Percentiles rank a stretch among this genome's conserved stretches.
phyloP scores from a whole-genome alignment of 768 basidiomycete genomes.

The Saitozyma sp. region DNA sequence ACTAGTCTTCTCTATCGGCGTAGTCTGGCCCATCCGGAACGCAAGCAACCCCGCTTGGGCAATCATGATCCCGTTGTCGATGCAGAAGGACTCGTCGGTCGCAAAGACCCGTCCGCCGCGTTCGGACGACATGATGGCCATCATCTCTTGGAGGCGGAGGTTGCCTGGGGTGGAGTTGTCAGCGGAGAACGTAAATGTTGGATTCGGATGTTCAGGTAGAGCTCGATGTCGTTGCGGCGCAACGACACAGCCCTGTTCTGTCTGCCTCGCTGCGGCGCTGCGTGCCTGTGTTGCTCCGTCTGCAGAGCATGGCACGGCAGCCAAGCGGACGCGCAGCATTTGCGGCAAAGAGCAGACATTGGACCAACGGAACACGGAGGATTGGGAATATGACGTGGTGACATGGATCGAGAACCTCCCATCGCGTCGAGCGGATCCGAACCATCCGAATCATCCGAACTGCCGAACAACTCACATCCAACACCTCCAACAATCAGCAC shows the following conservation, averaged over 20 bases:
- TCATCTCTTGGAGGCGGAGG: constrained; percentile 93
- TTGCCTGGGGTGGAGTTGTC: constrained; percentile 63
- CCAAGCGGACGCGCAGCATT: too few relatives aligned
- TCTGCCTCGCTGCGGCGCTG: too few relatives aligned
- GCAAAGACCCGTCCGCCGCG: constrained; percentile 86
- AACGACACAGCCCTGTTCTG: too few relatives aligned
- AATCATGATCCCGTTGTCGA: constrained; percentile 99
- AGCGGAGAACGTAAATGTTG: too few relatives aligned
- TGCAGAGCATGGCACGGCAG: too few relatives aligned
- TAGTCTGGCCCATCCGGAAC: constrained; percentile 83
- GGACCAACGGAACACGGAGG: background rate
- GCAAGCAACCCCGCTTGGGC: constrained; percentile 93
- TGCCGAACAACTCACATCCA: constrained; percentile 71
- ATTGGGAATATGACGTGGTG: background rate
- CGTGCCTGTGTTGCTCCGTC: too few relatives aligned
- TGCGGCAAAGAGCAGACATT: background rate
- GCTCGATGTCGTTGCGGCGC: too few relatives aligned
- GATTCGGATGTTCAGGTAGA: too few relatives aligned
- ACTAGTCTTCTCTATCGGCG: constrained; percentile 73
- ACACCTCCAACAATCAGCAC: constrained; percentile 98
- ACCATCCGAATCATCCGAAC: background rate
- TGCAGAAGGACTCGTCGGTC: constrained; percentile 91
- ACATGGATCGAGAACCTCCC: background rate
- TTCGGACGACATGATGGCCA: constrained; percentile 94
- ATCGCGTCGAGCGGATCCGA: too few relatives aligned